phyloP scores from a whole-genome alignment of 352 stramenopile genomes.

The Pythium periplocum region DNA sequence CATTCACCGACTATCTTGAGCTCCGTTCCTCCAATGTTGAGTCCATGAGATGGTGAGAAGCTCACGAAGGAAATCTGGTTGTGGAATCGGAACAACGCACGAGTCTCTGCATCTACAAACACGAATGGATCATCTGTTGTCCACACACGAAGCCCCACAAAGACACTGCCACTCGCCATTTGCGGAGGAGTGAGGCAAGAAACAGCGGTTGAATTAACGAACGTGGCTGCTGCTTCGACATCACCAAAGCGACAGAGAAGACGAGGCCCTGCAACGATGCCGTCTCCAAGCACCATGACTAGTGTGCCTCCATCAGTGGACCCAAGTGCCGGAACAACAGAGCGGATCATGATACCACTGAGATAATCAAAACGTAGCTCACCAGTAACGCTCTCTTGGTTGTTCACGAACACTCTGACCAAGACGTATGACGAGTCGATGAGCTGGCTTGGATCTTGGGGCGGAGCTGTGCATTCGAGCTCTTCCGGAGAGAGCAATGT shows the following conservation, averaged over 20 bases:
- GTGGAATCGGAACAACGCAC: slow-evolving; percentile 32
- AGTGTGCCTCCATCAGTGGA: neutral
- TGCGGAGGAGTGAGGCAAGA: slow-evolving; percentile 29
- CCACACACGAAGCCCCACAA: slow-evolving; percentile 27
- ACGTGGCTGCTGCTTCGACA: slow-evolving; percentile 23
- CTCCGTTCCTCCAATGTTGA: slow-evolving; percentile 24
- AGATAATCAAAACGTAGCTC: slow-evolving; percentile 4
- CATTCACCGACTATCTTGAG: slow-evolving; percentile 19
- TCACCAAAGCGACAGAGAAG: slow-evolving; percentile 37
- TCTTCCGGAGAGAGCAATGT: slow-evolving; percentile 16
- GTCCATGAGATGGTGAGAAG: slow-evolving; percentile 30
- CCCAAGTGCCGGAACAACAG: neutral
- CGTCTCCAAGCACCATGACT: neutral
- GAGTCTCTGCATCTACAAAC: slow-evolving; percentile 22
- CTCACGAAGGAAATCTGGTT: slow-evolving; percentile 16
- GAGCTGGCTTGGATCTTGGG: neutral
- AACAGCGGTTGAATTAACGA: slow-evolving; percentile 18
- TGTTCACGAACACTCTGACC: slow-evolving; percentile 14
- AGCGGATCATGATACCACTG: neutral
- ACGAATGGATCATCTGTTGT: slow-evolving; percentile 11
- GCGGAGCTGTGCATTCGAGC: slow-evolving; percentile 27
- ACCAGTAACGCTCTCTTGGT: slow-evolving; percentile 15
- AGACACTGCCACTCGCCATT: slow-evolving; percentile 11
- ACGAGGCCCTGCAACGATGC: neutral
- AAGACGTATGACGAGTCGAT: neutral